A percentile compares a stretch with the other conserved stretches of the same genome.
Evolutionary conservation across 2,329 filamentous ascomycete species (phyloP).

Genomic region (Dothidotthia symphoricarpi): DNA sequence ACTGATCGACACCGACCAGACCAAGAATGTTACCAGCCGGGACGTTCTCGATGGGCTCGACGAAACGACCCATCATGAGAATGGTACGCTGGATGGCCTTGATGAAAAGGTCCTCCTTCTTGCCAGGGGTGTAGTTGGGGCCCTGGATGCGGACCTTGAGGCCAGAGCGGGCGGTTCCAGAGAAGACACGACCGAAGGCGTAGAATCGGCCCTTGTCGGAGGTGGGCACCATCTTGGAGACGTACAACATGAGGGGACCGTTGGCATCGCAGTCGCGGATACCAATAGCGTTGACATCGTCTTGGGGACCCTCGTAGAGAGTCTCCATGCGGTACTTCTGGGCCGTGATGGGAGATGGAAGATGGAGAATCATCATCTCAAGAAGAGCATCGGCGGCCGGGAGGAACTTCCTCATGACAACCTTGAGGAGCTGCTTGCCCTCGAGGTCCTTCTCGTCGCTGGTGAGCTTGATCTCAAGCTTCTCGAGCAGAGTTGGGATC

Average conservation of each 20-base stretch:
- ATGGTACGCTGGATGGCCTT: slow-evolving; percentile 99
- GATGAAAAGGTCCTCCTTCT: slow-evolving; percentile 98
- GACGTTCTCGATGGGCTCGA: slow-evolving; percentile 98
- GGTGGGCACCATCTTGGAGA: slow-evolving; percentile 99
- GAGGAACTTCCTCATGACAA: slow-evolving; percentile 98
- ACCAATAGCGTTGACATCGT: slow-evolving; percentile 90
- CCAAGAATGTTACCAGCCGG: slow-evolving; percentile 99
- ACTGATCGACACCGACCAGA: slow-evolving; percentile 99
- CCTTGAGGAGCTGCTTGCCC: slow-evolving; percentile 97
- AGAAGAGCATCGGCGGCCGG: slow-evolving; percentile 95
- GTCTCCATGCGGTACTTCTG: slow-evolving; percentile 98
- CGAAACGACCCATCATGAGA: slow-evolving; percentile 99
- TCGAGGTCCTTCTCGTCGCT: slow-evolving; percentile 86
- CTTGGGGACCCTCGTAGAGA: slow-evolving; percentile 93
- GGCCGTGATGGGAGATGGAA: slow-evolving; percentile 91
- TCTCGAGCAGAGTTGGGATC: slow-evolving; percentile 75
- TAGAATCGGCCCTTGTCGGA: slow-evolving; percentile 99
- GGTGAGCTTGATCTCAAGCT: slow-evolving; percentile 91
- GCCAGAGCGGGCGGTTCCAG: slow-evolving; percentile 95
- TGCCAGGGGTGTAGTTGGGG: slow-evolving; percentile 95
- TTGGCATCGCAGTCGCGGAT: slow-evolving; percentile 99
- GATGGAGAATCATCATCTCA: slow-evolving; percentile 99
- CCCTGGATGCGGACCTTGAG: slow-evolving; percentile 99
- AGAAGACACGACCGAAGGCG: slow-evolving; percentile 99
- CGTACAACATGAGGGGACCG: slow-evolving; percentile 99